Conservation (phyloP, 1,284 basidiomycete species). For the Moniliophthora roreri region DNA sequence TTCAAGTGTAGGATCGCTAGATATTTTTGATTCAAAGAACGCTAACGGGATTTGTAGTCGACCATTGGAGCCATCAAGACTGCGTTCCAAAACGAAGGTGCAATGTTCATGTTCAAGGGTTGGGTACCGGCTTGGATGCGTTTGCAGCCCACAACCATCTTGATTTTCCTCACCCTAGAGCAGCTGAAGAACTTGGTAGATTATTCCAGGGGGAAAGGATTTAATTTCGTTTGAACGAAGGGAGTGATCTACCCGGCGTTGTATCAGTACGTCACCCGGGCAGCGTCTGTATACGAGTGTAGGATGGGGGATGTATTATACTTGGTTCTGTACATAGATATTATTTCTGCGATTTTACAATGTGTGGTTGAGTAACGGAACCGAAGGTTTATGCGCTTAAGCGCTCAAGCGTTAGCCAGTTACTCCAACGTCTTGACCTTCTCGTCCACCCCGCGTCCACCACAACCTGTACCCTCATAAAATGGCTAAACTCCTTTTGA, state of each 20-base stretch:
- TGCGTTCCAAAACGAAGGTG: slow-evolving; percentile 77
- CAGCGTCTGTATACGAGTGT: no score
- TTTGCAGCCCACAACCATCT: slow-evolving; percentile 81
- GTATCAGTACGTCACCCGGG: no score
- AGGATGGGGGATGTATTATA: no score
- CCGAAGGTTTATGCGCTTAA: no score
- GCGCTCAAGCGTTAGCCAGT: no score
- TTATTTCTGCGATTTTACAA: no score
- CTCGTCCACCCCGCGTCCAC: no score
- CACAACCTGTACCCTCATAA: no score
- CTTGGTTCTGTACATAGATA: no score
- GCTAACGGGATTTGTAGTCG: slow-evolving; percentile 40
- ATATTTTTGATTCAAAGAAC: not conserved
- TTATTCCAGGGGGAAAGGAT: slow-evolving; percentile 35
- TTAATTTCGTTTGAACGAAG: slow-evolving; percentile 6
- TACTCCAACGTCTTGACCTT: no score
- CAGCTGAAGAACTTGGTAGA: slow-evolving; percentile 71
- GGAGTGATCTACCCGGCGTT: not conserved
- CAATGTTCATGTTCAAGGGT: slow-evolving; percentile 92
- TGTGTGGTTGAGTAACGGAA: no score
- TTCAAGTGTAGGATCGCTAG: slow-evolving; percentile 50
- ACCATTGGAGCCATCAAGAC: slow-evolving; percentile 70
- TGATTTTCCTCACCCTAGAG: slow-evolving; percentile 84
- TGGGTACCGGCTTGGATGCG: slow-evolving; percentile 86
- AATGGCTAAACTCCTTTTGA: no score